A percentile compares a stretch with the other conserved stretches of the same genome.
These are phyloP conservation scores for Plasmodium vivax DNA, from an alignment of 169 alveolate genomes.

Conservation along the genomic window DNA sequence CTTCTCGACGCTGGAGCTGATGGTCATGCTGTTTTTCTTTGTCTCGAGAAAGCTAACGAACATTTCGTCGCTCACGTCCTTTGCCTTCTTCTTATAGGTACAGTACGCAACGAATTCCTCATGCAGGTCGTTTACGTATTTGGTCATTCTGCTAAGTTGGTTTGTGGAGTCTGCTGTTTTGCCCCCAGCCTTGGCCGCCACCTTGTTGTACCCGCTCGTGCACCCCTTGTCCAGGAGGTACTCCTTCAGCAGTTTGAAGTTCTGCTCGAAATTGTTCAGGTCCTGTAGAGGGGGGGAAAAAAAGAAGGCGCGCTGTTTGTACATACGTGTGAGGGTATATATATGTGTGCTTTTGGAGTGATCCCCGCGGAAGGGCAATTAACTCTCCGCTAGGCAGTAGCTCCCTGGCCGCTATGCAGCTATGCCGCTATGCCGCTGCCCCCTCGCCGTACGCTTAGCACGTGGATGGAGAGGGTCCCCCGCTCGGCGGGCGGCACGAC, in stretches of 20 bases:
- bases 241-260: constrained; percentile 21
- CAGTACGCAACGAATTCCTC: constrained; percentile 64
- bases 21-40: constrained; percentile 53
- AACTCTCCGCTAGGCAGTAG: background rate
- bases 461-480: constrained; percentile 2
- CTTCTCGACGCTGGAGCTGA: constrained; percentile 43
- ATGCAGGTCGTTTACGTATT: constrained; percentile 46
- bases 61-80: constrained; percentile 28
- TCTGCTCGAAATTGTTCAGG: constrained; percentile 34
- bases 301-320: background rate
- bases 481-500: background rate
- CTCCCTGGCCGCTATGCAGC: no score
- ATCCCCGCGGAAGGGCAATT: background rate
- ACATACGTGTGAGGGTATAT: background rate
- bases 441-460: constrained; percentile 8
- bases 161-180: background rate
- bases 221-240: constrained; percentile 47
- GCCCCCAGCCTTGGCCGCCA: background rate
- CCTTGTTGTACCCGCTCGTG: constrained; percentile 26
- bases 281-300: constrained; percentile 9
- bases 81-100: constrained; percentile 57
- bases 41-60: constrained; percentile 44
- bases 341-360: background rate
- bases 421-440: background rate
- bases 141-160: constrained; percentile 4